These are phyloP conservation scores for Sextonia rubra DNA, from an alignment of 164 flowering plant species.

Conservation along the genomic window DNA sequence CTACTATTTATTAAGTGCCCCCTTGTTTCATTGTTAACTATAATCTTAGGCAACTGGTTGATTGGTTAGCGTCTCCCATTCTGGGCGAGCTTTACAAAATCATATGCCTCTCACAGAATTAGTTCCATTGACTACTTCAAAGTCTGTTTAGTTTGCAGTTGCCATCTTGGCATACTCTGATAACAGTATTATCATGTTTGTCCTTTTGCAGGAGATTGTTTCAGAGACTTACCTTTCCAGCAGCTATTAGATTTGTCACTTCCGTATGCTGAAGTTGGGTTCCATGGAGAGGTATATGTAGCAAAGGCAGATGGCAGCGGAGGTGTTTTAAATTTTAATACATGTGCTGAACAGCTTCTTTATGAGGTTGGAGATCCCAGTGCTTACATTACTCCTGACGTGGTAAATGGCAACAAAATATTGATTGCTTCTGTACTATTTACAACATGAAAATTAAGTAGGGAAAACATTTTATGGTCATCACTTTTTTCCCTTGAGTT, in stretches of 20 bases:
- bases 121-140: neutral
- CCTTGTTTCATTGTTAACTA: too few relatives aligned
- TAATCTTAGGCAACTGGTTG: too few relatives aligned
- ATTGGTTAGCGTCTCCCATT: too few relatives aligned
- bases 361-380: conserved; percentile 90
- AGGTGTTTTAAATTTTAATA: conserved; percentile 65
- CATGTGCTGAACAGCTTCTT: conserved; percentile 95
- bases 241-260: conserved; percentile 73
- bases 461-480: neutral
- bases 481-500: too few relatives aligned
- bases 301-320: conserved; percentile 82
- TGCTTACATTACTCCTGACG: conserved; percentile 92
- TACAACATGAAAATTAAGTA: neutral
- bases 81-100: neutral
- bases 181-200: neutral
- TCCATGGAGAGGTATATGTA: conserved; percentile 62
- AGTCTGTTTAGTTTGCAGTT: neutral
- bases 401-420: conserved; percentile 38
- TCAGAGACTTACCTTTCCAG: conserved; percentile 50
- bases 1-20: too few relatives aligned
- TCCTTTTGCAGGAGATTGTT: conserved; percentile 53
- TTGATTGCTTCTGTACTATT: neutral
- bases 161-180: neutral
- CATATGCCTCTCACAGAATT: neutral
- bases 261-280: conserved; percentile 79